phyloP scores from a whole-genome alignment of 2,329 filamentous ascomycete species.

The Catunica adiposa region DNA sequence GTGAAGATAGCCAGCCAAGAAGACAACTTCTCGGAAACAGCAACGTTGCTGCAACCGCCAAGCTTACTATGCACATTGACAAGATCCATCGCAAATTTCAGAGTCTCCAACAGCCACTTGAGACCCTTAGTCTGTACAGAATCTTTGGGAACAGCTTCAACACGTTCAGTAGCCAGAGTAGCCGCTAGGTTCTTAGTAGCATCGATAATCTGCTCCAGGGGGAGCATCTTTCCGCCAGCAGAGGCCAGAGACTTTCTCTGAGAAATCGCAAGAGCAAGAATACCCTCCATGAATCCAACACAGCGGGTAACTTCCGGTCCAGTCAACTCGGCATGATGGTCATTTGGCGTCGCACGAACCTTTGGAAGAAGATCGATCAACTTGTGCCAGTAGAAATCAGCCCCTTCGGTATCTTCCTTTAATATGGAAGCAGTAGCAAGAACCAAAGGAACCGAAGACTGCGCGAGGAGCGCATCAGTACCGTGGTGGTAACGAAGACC shows the following conservation, averaged over 20 bases:
- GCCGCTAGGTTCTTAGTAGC: constrained; percentile 4
- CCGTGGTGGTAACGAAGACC: constrained; percentile 73
- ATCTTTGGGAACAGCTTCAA: neutral
- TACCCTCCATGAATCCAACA: constrained; percentile 71
- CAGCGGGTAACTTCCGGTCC: constrained; percentile 64
- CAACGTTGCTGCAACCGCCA: constrained; percentile 33
- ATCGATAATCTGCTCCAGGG: constrained; percentile 2
- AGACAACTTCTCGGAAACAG: constrained; percentile 29
- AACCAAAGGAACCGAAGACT: constrained; percentile 53
- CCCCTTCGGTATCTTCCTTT: constrained; percentile 17
- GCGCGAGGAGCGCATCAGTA: constrained; percentile 53
- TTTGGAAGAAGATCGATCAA: constrained; percentile 56
- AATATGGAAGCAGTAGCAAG: constrained; percentile 41
- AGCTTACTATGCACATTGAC: constrained; percentile 51
- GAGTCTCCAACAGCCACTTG: constrained; percentile 52
- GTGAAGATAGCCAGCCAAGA: constrained; percentile 34
- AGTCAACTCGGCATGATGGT: constrained; percentile 74
- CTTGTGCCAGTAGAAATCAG: constrained; percentile 45
- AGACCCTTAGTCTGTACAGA: constrained; percentile 14
- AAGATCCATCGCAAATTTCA: constrained; percentile 45
- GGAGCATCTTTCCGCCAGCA: constrained; percentile 3
- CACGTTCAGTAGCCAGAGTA: neutral
- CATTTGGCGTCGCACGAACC: constrained; percentile 47
- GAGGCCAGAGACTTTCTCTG: constrained; percentile 35
- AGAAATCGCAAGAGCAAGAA: constrained; percentile 48